phyloP scores from a whole-genome alignment of 768 basidiomycete genomes.

The Pleurotus cornucopiae region DNA sequence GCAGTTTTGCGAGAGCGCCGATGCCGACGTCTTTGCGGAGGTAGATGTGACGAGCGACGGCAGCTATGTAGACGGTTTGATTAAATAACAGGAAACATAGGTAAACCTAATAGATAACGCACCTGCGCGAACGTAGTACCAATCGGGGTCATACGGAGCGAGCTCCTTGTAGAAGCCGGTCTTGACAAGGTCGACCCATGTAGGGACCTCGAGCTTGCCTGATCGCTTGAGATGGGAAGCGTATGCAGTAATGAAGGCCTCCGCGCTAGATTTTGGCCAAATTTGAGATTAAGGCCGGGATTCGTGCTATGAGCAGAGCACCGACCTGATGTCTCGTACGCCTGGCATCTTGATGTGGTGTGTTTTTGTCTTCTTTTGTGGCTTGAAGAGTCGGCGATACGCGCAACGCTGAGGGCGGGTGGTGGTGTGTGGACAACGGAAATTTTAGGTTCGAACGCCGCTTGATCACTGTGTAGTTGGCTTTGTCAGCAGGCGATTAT shows the following conservation, averaged over 20 bases:
- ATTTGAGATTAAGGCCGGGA: constrained; percentile 17
- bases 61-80: constrained; percentile 49
- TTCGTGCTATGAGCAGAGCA: constrained; percentile 12
- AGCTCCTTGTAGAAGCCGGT: constrained; percentile 97
- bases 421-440: constrained; percentile 11
- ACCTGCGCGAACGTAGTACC: constrained; percentile 99
- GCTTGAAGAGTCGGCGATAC: constrained; percentile 44
- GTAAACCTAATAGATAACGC: constrained; percentile 23
- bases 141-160: constrained; percentile 98
- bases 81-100: neutral
- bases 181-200: constrained; percentile 98
- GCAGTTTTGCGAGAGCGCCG: constrained; percentile 90
- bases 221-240: constrained; percentile 95
- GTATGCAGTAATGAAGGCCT: constrained; percentile 91
- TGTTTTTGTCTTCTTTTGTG: constrained; percentile 11
- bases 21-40: constrained; percentile 96
- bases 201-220: constrained; percentile 98
- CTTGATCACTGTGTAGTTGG: constrained; percentile 8
- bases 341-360: constrained; percentile 61
- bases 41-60: constrained; percentile 98
- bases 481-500: constrained; percentile 20
- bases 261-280: constrained; percentile 55
- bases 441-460: constrained; percentile 8
- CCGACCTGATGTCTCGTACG: constrained; percentile 77
- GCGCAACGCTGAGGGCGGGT: constrained; percentile 16